These are phyloP conservation scores for Pseudogymnoascus destructans DNA, from an alignment of 2,329 filamentous ascomycete genomes.

Conservation along the genomic window DNA sequence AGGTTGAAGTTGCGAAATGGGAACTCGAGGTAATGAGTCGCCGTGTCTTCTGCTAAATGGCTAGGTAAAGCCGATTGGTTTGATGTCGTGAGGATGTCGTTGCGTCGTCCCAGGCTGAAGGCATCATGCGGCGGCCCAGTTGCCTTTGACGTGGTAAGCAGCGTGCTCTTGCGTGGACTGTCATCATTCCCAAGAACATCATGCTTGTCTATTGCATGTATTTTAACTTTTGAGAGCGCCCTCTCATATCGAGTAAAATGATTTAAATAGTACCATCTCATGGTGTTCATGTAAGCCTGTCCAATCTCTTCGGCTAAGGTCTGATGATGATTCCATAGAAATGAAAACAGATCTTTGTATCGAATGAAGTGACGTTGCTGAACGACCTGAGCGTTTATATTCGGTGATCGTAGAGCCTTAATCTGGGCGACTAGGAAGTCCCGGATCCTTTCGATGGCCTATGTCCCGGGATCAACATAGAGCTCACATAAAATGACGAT, in stretches of 20 bases:
- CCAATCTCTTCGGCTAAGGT: slow-evolving; percentile 80
- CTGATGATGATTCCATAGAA: slow-evolving; percentile 69
- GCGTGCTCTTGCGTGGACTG: slow-evolving; percentile 47
- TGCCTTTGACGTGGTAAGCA: slow-evolving; percentile 39
- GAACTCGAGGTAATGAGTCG: slow-evolving; percentile 74
- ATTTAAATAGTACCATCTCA: slow-evolving; percentile 94
- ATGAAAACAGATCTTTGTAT: slow-evolving; percentile 79
- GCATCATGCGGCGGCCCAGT: slow-evolving; percentile 61
- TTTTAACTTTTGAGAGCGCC: slow-evolving; percentile 69
- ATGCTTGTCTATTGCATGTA: slow-evolving; percentile 70
- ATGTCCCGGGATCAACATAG: slow-evolving; percentile 15
- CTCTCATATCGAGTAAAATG: slow-evolving; percentile 82
- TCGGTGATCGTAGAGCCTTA: slow-evolving; percentile 83
- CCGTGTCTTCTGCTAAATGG: slow-evolving; percentile 76
- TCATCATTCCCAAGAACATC: slow-evolving; percentile 76
- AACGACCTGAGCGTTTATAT: slow-evolving; percentile 93
- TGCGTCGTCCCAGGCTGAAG: slow-evolving; percentile 75
- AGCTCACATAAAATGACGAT: slow-evolving; percentile 9
- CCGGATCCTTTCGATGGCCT: slow-evolving; percentile 85
- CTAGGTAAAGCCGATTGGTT: slow-evolving; percentile 70
- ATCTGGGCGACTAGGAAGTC: slow-evolving; percentile 93
- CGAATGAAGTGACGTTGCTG: slow-evolving; percentile 84
- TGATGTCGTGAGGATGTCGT: slow-evolving; percentile 64
- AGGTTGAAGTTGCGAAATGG: slow-evolving; percentile 93
- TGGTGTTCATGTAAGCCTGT: slow-evolving; percentile 92